phyloP scores from a whole-genome alignment of 2,329 filamentous ascomycete species.

The Orbilia ellipsospora region DNA sequence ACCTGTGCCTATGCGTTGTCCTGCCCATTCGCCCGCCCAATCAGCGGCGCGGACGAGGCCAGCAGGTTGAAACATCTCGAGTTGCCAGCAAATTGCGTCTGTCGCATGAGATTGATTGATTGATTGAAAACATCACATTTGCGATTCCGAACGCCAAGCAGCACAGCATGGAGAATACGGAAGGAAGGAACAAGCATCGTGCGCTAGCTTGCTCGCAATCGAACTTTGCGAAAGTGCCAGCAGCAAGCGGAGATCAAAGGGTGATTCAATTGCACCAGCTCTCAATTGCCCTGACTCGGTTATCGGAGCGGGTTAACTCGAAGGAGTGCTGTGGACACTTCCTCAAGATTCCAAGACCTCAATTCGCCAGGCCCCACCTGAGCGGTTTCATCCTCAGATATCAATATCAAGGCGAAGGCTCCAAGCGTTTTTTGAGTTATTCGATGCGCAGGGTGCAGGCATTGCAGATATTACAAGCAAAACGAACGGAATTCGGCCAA shows the following conservation, averaged over 20 bases:
- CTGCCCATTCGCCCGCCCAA: constrained; percentile 42
- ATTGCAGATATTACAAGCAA: not conserved
- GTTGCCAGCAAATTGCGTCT: constrained; percentile 48
- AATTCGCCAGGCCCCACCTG: constrained; percentile 25
- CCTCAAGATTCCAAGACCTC: constrained; percentile 15
- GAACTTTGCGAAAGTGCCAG: constrained; percentile 28
- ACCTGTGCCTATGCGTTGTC: constrained; percentile 48
- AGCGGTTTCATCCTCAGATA: constrained; percentile 46
- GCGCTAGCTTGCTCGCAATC: not conserved
- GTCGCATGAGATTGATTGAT: constrained; percentile 49
- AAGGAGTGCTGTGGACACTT: constrained; percentile 7
- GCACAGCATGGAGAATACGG: constrained; percentile 8
- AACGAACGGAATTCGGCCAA: constrained; percentile 28
- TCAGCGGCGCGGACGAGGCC: constrained; percentile 20
- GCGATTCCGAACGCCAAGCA: constrained; percentile 20
- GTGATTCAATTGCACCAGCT: constrained; percentile 7
- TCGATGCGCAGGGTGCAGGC: constrained; percentile 23
- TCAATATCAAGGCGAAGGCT: constrained; percentile 40
- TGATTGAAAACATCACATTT: constrained; percentile 15
- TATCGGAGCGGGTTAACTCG: constrained; percentile 41
- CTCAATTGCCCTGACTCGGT: constrained; percentile 44
- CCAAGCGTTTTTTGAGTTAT: constrained; percentile 27
- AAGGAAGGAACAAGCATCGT: constrained; percentile 34
- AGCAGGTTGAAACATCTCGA: constrained; percentile 45
- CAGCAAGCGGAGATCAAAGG: constrained; percentile 42